A percentile compares a stretch with the other conserved stretches of the same genome.
Conservation (phyloP, 768 basidiomycete species). For the Pisolithus marmoratus region DNA sequence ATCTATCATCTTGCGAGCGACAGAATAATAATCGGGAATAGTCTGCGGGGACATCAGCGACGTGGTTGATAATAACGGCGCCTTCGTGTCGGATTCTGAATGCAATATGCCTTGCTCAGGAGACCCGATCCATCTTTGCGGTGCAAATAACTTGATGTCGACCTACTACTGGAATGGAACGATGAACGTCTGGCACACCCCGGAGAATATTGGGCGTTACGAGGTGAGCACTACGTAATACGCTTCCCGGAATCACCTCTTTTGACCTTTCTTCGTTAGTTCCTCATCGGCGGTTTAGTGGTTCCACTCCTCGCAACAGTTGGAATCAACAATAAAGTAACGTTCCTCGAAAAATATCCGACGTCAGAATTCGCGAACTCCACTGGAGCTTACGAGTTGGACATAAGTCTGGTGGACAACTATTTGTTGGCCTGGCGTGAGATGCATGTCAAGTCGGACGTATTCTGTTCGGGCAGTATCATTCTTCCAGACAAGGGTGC, state of each 20-base stretch:
- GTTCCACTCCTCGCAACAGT: conserved; percentile 72
- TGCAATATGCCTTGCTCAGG: conserved; percentile 58
- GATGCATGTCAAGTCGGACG: conserved; percentile 73
- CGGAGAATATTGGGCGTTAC: conserved; percentile 60
- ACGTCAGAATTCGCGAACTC: conserved; percentile 58
- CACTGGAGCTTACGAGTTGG: conserved; percentile 77
- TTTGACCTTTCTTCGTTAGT: conserved; percentile 23
- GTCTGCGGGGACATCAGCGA: conserved; percentile 69
- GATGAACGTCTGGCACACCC: conserved; percentile 60
- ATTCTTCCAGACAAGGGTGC: conserved; percentile 71
- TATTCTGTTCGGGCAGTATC: conserved; percentile 73
- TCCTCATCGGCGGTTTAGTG: conserved; percentile 52
- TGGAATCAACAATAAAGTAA: conserved; percentile 77
- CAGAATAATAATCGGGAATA: conserved; percentile 17
- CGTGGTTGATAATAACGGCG: conserved; percentile 33
- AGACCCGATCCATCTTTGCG: conserved; percentile 65
- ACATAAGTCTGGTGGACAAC: conserved; percentile 47
- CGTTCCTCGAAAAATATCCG: conserved; percentile 71
- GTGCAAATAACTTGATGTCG: conserved; percentile 47
- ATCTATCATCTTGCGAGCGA: not conserved
- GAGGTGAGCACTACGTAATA: conserved; percentile 41
- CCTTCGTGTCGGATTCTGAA: conserved; percentile 29
- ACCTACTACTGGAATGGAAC: conserved; percentile 50
- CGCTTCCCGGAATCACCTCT: not conserved
- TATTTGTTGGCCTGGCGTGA: conserved; percentile 55